These are phyloP conservation scores for Monosporascus sp. DNA, from an alignment of 2,329 filamentous ascomycete species.

Conservation along the genomic window DNA sequence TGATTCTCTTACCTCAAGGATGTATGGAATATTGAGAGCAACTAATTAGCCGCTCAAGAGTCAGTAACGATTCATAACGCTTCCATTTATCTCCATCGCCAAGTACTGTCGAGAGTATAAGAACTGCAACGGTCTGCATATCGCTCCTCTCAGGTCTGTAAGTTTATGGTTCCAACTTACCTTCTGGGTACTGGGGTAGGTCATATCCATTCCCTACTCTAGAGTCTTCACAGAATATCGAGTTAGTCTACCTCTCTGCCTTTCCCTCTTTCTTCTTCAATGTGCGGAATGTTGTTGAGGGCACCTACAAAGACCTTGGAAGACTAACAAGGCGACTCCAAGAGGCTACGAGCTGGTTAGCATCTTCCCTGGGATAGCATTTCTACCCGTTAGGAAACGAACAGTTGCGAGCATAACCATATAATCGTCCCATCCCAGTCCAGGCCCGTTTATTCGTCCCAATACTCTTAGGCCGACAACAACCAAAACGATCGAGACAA, in stretches of 20 bases:
- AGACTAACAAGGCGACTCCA: slow-evolving; percentile 11
- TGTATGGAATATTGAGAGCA: slow-evolving; percentile 11
- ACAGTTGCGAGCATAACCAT: slow-evolving; percentile 23
- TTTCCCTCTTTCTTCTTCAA: background rate
- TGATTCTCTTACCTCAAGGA: slow-evolving; percentile 8
- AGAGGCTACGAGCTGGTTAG: slow-evolving; percentile 8
- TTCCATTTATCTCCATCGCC: too few species aligned
- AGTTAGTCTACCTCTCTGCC: background rate
- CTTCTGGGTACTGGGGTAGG: slow-evolving; percentile 9
- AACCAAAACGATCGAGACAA: slow-evolving; percentile 24
- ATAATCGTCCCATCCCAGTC: slow-evolving; percentile 28
- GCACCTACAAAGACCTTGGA: slow-evolving; percentile 12
- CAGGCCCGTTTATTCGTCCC: slow-evolving; percentile 25
- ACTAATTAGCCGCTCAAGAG: background rate
- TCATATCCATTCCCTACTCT: slow-evolving; percentile 13
- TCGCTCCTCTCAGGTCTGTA: too few species aligned
- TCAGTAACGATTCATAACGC: background rate
- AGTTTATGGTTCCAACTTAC: background rate
- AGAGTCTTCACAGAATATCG: slow-evolving; percentile 1
- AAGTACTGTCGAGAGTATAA: too few species aligned
- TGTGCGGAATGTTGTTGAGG: background rate
- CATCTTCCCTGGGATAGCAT: background rate
- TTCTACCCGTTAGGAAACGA: background rate
- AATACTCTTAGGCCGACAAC: slow-evolving; percentile 23
- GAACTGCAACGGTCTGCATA: too few species aligned